phyloP scores from a whole-genome alignment of 768 basidiomycete species.

The Lentinula sp. region DNA sequence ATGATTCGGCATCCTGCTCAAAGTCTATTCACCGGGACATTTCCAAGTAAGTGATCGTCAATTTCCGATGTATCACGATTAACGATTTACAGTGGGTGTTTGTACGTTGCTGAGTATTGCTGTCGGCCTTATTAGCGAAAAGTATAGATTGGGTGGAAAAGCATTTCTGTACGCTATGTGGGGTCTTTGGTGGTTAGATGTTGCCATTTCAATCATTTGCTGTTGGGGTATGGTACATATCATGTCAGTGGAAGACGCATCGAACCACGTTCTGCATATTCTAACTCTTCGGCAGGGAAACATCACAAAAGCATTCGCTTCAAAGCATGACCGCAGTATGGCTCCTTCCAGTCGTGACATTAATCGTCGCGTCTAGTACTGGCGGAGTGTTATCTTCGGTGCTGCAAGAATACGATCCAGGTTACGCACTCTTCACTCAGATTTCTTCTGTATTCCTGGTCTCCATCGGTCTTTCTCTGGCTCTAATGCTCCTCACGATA shows the following conservation, averaged over 20 bases:
- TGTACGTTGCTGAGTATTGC: slow-evolving; percentile 45
- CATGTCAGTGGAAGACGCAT: slow-evolving; percentile 42
- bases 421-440: slow-evolving; percentile 49
- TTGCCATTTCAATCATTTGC: slow-evolving; percentile 43
- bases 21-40: slow-evolving; percentile 37
- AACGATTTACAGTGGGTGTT: slow-evolving; percentile 34
- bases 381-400: slow-evolving; percentile 54
- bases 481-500: slow-evolving; percentile 60
- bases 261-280: background rate
- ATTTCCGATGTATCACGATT: slow-evolving; percentile 12
- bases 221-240: slow-evolving; percentile 57
- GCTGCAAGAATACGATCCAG: slow-evolving; percentile 36
- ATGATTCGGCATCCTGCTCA: slow-evolving; percentile 42
- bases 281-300: slow-evolving; percentile 35
- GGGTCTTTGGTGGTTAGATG: slow-evolving; percentile 62
- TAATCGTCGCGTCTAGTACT: slow-evolving; percentile 63
- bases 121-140: slow-evolving; percentile 31
- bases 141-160: slow-evolving; percentile 40
- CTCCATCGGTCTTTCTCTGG: slow-evolving; percentile 48
- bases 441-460: slow-evolving; percentile 50
- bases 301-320: slow-evolving; percentile 49
- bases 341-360: slow-evolving; percentile 73
- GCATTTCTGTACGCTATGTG: slow-evolving; percentile 46
- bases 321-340: slow-evolving; percentile 55
- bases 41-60: slow-evolving; percentile 38